Conservation (phyloP, 805 yeast species). For the Osmozyma mogii region DNA sequence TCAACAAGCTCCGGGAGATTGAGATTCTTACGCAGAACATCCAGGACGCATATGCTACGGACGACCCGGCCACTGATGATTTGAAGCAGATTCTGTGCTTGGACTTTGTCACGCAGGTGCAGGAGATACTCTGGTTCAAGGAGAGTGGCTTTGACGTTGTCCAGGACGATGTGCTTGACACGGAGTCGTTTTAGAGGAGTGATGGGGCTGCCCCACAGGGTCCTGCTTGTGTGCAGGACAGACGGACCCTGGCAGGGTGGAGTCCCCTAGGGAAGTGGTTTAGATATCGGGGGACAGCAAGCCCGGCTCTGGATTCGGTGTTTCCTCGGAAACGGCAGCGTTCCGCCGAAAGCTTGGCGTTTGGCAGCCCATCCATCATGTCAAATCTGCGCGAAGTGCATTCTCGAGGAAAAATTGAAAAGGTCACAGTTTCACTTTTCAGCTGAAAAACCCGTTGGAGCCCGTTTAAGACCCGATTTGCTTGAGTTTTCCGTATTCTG, state of each 20-base stretch:
- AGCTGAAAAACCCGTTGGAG: slow-evolving; percentile 2
- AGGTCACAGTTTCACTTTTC: background rate
- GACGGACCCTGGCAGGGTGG: background rate
- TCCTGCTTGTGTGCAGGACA: background rate
- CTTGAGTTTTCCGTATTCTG: background rate
- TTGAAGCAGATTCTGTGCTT: slow-evolving; percentile 16
- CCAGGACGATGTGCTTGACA: slow-evolving; percentile 10
- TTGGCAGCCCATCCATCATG: no score
- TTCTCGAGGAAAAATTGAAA: no score
- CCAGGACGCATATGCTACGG: slow-evolving; percentile 13
- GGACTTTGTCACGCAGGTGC: slow-evolving; percentile 46
- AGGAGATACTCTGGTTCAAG: slow-evolving; percentile 68
- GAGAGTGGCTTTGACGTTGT: slow-evolving; percentile 71
- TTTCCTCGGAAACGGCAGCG: background rate
- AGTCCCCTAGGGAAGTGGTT: background rate
- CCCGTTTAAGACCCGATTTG: slow-evolving; percentile 1
- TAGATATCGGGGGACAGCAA: background rate
- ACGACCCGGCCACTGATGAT: slow-evolving; percentile 32
- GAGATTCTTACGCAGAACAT: slow-evolving; percentile 68
- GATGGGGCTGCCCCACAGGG: background rate
- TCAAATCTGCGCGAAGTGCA: no score
- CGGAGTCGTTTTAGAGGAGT: slow-evolving; percentile 13
- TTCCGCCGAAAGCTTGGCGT: background rate
- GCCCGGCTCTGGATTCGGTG: background rate
- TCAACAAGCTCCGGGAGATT: slow-evolving; percentile 79